phyloP scores from a whole-genome alignment of 305 asterid genomes.

The Plantago coronopus region DNA sequence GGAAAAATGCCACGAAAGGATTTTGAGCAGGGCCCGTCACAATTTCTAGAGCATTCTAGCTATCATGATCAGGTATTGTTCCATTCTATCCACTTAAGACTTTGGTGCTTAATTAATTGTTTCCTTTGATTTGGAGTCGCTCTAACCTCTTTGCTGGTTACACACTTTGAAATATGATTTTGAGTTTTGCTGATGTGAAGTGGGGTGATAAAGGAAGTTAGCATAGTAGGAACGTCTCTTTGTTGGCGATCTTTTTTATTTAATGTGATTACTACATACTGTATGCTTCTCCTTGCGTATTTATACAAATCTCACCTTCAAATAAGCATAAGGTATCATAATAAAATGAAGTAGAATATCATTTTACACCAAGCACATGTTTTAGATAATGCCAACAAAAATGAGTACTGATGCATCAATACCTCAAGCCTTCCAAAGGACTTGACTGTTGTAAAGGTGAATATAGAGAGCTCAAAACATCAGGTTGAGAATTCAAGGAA shows the following conservation, averaged over 20 bases:
- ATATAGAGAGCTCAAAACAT: conserved; percentile 86
- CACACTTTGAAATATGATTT: background rate
- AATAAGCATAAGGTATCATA: conserved; percentile 13
- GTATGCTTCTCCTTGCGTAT: background rate
- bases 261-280: background rate
- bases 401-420: conserved; percentile 20
- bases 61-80: too few relatives aligned
- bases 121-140: background rate
- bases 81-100: background rate
- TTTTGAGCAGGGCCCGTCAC: background rate
- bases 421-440: conserved; percentile 87
- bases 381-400: conserved; percentile 11
- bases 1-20: background rate
- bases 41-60: background rate
- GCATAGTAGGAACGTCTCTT: background rate
- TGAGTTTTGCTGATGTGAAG: background rate
- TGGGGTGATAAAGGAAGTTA: background rate
- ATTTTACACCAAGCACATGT: conserved; percentile 6
- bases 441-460: conserved; percentile 94
- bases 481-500: conserved; percentile 91
- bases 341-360: conserved; percentile 18
- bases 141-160: background rate
- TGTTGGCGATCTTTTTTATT: background rate
- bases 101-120: background rate
- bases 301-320: background rate